Evolutionary conservation across 768 basidiomycete species (phyloP).

Genomic region (Pleurotus sapidus): DNA sequence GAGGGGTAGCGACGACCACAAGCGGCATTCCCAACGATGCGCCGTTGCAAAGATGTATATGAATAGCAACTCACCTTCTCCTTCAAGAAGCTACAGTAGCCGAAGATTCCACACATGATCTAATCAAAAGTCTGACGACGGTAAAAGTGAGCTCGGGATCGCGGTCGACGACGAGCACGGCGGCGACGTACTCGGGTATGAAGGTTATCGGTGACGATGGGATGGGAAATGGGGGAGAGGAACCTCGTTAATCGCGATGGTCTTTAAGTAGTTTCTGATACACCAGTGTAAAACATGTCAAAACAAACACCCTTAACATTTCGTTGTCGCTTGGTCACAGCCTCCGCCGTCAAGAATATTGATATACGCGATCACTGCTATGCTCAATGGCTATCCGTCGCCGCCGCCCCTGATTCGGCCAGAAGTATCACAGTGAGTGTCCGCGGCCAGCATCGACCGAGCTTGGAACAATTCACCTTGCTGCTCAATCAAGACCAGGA

Average conservation of each 20-base stretch:
- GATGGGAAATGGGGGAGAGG: conserved; percentile 3
- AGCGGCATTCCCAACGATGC: background rate
- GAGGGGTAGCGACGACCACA: background rate
- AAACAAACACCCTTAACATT: conserved; percentile 6
- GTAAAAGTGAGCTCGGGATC: background rate
- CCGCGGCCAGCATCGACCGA: too few species aligned
- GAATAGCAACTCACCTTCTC: conserved; percentile 69
- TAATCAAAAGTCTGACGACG: background rate
- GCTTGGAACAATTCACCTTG: too few species aligned
- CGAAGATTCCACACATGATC: conserved; percentile 94
- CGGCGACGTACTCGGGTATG: conserved; percentile 7
- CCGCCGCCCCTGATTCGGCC: too few species aligned
- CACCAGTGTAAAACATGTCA: background rate
- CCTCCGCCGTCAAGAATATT: background rate
- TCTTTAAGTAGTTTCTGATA: conserved; percentile 2
- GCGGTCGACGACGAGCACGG: background rate
- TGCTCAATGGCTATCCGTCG: too few species aligned
- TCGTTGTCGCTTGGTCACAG: conserved; percentile 1
- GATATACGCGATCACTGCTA: too few species aligned
- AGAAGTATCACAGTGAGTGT: too few species aligned
- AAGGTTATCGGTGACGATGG: background rate
- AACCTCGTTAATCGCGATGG: background rate
- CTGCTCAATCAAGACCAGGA: too few species aligned
- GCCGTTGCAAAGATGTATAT: conserved; percentile 6
- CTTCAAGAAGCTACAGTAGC: conserved; percentile 90